phyloP scores from a whole-genome alignment of 768 basidiomycete genomes.

The Tricholoma hemisulphureum region DNA sequence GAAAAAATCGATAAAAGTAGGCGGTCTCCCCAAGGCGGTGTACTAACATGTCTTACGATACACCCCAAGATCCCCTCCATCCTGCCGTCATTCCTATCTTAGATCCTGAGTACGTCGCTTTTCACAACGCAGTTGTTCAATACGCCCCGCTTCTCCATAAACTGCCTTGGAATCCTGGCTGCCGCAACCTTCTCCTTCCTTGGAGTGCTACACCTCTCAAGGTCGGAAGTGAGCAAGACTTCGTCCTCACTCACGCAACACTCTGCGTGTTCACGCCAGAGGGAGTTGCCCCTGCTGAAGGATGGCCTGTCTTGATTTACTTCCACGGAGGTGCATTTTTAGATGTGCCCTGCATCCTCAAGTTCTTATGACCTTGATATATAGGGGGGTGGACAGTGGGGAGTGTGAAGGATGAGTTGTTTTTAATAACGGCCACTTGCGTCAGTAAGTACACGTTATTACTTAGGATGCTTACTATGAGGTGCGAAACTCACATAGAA shows the following conservation, averaged over 20 bases:
- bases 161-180: conserved; percentile 56
- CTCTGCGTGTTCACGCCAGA: conserved; percentile 64
- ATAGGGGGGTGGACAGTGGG: conserved; percentile 76
- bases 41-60: no score
- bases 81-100: conserved; percentile 54
- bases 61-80: conserved; percentile 59
- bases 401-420: conserved; percentile 54
- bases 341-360: not conserved
- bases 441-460: conserved; percentile 49
- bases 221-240: conserved; percentile 54
- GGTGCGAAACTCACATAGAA: conserved; percentile 30
- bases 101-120: conserved; percentile 63
- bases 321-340: conserved; percentile 62
- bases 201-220: conserved; percentile 32
- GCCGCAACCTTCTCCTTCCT: conserved; percentile 43
- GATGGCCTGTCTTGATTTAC: conserved; percentile 71
- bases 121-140: conserved; percentile 50
- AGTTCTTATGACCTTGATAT: no score
- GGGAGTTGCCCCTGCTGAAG: conserved; percentile 43
- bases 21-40: no score
- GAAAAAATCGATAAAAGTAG: no score
- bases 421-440: conserved; percentile 58
- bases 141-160: conserved; percentile 49
- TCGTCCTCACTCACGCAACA: conserved; percentile 47
- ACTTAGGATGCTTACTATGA: no score